Percentiles rank a stretch among this genome's conserved stretches.
These are phyloP conservation scores for Datura wrightii DNA, from an alignment of 257 asterid species.

Conservation along the genomic window DNA sequence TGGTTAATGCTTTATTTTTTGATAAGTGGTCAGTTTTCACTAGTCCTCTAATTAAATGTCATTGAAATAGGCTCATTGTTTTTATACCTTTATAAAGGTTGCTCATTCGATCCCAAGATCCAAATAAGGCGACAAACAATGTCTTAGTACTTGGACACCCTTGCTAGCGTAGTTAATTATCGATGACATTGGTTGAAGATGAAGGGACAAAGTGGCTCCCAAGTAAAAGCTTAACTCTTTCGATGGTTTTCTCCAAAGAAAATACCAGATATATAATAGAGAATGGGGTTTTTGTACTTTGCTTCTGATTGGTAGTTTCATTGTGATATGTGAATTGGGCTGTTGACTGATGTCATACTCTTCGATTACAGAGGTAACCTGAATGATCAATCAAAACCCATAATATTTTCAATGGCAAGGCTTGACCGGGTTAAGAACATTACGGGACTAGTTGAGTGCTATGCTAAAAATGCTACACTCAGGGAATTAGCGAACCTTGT, in stretches of 20 bases:
- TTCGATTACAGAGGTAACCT: conserved; percentile 66
- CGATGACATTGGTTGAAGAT: neutral
- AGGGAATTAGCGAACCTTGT: conserved; percentile 86
- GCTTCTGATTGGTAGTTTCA: neutral
- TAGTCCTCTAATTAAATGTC: neutral
- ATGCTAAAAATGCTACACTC: conserved; percentile 68
- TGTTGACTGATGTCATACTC: conserved; percentile 28
- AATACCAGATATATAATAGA: neutral
- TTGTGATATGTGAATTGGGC: neutral
- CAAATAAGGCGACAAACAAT: neutral
- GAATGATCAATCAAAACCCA: conserved; percentile 76
- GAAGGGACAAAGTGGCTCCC: conserved; percentile 3
- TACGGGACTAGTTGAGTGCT: conserved; percentile 87
- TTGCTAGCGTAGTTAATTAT: neutral
- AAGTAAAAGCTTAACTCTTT: neutral
- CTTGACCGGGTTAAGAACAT: conserved; percentile 94
- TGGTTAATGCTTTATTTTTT: neutral
- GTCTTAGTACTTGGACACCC: neutral
- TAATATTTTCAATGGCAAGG: conserved; percentile 98
- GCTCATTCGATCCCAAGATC: conserved; percentile 1
- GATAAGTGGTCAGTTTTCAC: neutral
- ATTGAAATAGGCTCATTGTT: neutral
- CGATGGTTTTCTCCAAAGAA: neutral
- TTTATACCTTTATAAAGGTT: conserved; percentile 6
- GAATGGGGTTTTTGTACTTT: neutral